Evolutionary conservation across 1,139 yeast species (phyloP).

Genomic region (Yamadazyma kanchanaburiensis): DNA sequence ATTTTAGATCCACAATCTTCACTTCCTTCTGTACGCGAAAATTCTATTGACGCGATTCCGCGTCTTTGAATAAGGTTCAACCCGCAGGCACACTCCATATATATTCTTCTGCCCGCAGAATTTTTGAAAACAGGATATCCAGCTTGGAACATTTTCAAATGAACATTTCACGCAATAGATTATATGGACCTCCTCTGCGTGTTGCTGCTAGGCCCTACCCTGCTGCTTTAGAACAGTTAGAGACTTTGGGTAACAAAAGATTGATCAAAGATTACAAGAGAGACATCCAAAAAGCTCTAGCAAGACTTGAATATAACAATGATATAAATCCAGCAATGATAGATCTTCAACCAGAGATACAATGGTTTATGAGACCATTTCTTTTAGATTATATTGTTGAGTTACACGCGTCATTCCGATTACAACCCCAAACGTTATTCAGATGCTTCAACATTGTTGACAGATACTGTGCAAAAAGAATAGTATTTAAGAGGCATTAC

Average conservation of each 20-base stretch:
- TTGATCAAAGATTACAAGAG: constrained; percentile 39
- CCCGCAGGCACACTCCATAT: constrained; percentile 2
- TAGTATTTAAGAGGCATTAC: constrained; percentile 88
- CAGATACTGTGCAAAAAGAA: constrained; percentile 85
- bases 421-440: constrained; percentile 77
- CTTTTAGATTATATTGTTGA: constrained; percentile 80
- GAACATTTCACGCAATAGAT: no score
- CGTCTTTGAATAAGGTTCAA: constrained; percentile 7
- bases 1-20: neutral
- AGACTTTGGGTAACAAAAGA: constrained; percentile 41
- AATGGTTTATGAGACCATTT: constrained; percentile 91
- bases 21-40: neutral
- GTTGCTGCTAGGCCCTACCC: constrained; percentile 36
- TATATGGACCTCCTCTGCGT: constrained; percentile 46
- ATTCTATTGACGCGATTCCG: constrained; percentile 3
- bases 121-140: no score
- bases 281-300: constrained; percentile 28
- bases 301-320: constrained; percentile 28
- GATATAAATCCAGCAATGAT: constrained; percentile 67
- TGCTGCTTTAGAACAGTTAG: constrained; percentile 43
- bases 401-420: constrained; percentile 70
- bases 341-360: constrained; percentile 86
- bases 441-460: constrained; percentile 81
- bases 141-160: no score
- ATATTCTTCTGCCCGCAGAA: constrained; percentile 2